phyloP scores from a whole-genome alignment of 148 eudicot species.

The Drosera capensis region DNA sequence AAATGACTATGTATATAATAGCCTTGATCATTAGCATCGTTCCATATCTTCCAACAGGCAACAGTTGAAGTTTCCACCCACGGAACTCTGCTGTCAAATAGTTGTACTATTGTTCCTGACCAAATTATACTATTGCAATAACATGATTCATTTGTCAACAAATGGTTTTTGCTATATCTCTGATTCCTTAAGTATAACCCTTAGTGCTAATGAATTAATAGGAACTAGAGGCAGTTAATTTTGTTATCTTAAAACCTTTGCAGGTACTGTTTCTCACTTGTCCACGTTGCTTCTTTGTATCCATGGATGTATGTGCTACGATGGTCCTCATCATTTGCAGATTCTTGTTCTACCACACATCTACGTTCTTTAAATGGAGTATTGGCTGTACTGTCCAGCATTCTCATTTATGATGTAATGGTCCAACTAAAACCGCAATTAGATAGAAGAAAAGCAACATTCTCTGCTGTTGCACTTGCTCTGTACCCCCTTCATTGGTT shows the following conservation, averaged over 20 bases:
- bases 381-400: constrained; percentile 53
- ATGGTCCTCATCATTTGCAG: constrained; percentile 30
- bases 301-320: constrained; percentile 53
- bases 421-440: constrained; percentile 40
- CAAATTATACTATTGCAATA: no score
- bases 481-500: constrained; percentile 93
- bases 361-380: constrained; percentile 71
- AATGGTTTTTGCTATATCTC: no score
- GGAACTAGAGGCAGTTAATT: constrained; percentile 22
- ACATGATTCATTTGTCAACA: no score
- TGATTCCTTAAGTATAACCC: no score
- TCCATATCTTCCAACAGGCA: no score
- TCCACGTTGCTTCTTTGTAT: constrained; percentile 93
- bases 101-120: no score
- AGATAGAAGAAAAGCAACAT: constrained; percentile 50
- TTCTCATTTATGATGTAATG: constrained; percentile 55
- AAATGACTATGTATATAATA: no score
- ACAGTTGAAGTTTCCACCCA: no score
- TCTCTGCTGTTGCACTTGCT: constrained; percentile 43
- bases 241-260: constrained; percentile 39
- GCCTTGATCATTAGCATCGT: no score
- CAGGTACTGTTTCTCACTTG: constrained; percentile 98
- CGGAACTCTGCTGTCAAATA: no score
- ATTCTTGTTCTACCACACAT: constrained; percentile 44
- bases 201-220: no score